Evolutionary conservation across 1,284 basidiomycete species (phyloP).

Genomic region (Athelia psychrophila): DNA sequence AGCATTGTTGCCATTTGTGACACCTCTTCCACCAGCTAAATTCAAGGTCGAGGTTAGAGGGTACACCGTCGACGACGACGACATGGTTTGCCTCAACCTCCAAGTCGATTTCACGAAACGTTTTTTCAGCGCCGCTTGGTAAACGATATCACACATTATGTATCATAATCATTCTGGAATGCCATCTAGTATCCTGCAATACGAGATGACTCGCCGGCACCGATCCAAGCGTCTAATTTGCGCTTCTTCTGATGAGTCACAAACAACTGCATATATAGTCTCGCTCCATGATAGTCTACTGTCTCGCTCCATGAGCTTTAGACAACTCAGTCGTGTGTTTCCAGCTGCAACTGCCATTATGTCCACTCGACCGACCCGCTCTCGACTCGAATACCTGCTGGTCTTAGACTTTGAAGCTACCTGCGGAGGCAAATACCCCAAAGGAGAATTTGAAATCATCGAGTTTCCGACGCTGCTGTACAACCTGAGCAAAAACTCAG

Average conservation of each 20-base stretch:
- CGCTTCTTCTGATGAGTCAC: too few species aligned
- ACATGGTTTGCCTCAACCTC: conserved; percentile 81
- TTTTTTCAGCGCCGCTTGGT: conserved; percentile 25
- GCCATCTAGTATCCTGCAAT: not conserved
- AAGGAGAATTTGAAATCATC: conserved; percentile 25
- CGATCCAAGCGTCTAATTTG: too few species aligned
- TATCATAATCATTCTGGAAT: conserved; percentile 1
- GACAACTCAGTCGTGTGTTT: too few species aligned
- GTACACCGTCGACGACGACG: conserved; percentile 76
- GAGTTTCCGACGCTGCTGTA: conserved; percentile 32
- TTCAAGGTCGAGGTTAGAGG: conserved; percentile 76
- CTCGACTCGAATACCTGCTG: conserved; percentile 20
- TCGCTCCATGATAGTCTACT: too few species aligned
- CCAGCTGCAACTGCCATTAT: too few species aligned
- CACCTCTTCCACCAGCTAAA: conserved; percentile 58
- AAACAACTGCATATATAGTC: too few species aligned
- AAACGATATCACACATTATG: not conserved
- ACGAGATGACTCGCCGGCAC: too few species aligned
- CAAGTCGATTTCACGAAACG: conserved; percentile 67
- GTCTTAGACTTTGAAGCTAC: conserved; percentile 33
- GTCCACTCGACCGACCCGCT: too few species aligned
- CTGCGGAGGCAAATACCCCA: conserved; percentile 20
- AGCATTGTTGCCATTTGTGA: conserved; percentile 7
- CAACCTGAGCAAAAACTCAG: conserved; percentile 22
- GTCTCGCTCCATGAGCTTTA: too few species aligned